Evolutionary conservation across 768 basidiomycete genomes (phyloP).

Genomic region (Vararia minispora): DNA sequence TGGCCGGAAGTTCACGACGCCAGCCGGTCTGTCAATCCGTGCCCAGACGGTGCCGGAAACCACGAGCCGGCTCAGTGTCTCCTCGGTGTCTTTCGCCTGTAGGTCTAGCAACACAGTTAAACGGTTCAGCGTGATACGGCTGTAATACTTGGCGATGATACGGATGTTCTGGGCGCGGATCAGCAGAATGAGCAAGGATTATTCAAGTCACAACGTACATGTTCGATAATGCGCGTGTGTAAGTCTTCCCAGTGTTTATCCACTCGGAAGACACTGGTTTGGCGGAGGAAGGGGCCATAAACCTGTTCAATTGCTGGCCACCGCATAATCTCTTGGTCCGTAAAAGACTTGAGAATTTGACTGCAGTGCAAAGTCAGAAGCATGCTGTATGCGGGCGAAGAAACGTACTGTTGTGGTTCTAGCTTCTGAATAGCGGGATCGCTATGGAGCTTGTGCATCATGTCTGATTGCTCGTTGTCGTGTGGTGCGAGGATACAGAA

Average conservation of each 20-base stretch:
- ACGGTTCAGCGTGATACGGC: slow-evolving; percentile 76
- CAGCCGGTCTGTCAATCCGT: slow-evolving; percentile 83
- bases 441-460: slow-evolving; percentile 78
- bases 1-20: slow-evolving; percentile 78
- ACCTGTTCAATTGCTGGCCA: slow-evolving; percentile 91
- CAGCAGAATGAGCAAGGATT: not conserved
- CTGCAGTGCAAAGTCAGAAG: slow-evolving; percentile 31
- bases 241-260: slow-evolving; percentile 90
- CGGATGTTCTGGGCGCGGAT: slow-evolving; percentile 70
- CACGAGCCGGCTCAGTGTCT: slow-evolving; percentile 80
- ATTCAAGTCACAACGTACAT: slow-evolving; percentile 43
- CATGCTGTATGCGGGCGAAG: slow-evolving; percentile 4
- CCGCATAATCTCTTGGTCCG: slow-evolving; percentile 86
- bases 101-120: slow-evolving; percentile 85
- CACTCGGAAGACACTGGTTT: slow-evolving; percentile 69
- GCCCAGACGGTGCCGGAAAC: slow-evolving; percentile 91
- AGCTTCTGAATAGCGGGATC: slow-evolving; percentile 75
- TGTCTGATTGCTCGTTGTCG: slow-evolving; percentile 95
- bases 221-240: slow-evolving; percentile 92
- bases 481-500: slow-evolving; percentile 90
- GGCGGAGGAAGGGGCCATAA: slow-evolving; percentile 75
- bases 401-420: slow-evolving; percentile 67
- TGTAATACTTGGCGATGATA: slow-evolving; percentile 90
- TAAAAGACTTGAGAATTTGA: slow-evolving; percentile 89
- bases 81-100: slow-evolving; percentile 70